Base-by-base conservation (phyloP, 352 stramenopile genomes). In the Globisporangium acanthophoron region DNA sequence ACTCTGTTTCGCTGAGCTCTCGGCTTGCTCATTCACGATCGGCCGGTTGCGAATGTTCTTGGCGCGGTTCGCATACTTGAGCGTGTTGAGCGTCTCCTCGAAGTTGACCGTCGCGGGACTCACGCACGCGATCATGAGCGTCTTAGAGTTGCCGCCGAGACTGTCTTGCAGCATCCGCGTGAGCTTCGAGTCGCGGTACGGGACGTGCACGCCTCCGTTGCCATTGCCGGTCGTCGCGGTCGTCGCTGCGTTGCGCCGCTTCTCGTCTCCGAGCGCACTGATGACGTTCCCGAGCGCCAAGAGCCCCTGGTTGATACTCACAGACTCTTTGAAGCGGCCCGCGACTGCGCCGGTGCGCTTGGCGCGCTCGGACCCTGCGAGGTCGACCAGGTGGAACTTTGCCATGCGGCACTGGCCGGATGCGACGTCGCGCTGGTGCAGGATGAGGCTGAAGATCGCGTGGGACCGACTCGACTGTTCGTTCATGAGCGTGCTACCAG, bases 11-110 rank as follows among this genome's bases (percentile, higher is more conserved):
- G 74, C 70, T 29, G 87, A 76, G 29, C 72, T 59, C n/a, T 74
- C 69, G 0, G 64, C 63, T 27, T 87, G 74, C 24, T 89, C 73
- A 69, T 99, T 99, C 46, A 99, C 97, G 56, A 98, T 96, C 3
- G 97, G 96, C 54, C 96, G 97, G 71, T 99, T 99, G 65, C 99
- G 98, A 66, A 99, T 99, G 64, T 99, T 99, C 77, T 99, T 99
- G 41, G 98, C 97, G 16, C 97, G 90, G 65, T 98, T 98, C 4
- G 96, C 96, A 70, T 99, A 99, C 61, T 98, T 94, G 18, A 99
- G 81, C 50, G 97, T 99, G 46, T 96, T 98, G 4, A 99, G 71
- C 3, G 96, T 99, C 78, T 99, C 98, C 64, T 93, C 83, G 60
- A 96, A 91, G 54, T 95, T 96, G 45, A 91, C 63, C 3, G 72